These are phyloP conservation scores for Botryotinia globosa DNA, from an alignment of 2,329 filamentous ascomycete genomes.

Conservation along the genomic window DNA sequence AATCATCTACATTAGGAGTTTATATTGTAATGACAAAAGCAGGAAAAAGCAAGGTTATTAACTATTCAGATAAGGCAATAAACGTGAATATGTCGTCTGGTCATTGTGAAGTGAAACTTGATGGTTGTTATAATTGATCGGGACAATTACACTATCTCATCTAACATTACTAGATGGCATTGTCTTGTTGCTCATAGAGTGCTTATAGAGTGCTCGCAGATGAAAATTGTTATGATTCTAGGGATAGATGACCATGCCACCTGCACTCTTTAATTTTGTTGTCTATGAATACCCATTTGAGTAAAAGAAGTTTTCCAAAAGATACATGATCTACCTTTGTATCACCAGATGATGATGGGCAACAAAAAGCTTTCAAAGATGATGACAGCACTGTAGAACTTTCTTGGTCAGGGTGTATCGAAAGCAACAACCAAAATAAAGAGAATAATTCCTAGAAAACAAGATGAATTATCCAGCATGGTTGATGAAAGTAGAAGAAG, in stretches of 20 bases:
- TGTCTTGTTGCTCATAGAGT: not conserved
- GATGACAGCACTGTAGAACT: not conserved
- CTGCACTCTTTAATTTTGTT: not conserved
- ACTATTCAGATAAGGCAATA: not conserved
- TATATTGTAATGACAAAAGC: constrained; percentile 7
- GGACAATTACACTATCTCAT: not conserved
- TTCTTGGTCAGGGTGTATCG: constrained; percentile 12
- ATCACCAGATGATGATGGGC: not conserved
- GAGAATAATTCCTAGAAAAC: not conserved
- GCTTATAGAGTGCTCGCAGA: not conserved
- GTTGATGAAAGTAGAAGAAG: not conserved
- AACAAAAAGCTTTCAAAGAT: constrained; percentile 5
- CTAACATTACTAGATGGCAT: not conserved
- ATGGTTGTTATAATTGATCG: not conserved
- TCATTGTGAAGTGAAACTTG: not conserved
- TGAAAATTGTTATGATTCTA: not conserved
- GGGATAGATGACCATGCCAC: not conserved
- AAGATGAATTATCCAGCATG: not conserved
- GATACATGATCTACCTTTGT: not conserved
- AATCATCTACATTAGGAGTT: not conserved
- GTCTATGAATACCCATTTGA: not conserved
- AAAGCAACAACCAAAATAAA: constrained; percentile 1
- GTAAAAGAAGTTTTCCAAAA: constrained; percentile 3
- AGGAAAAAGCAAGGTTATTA: not conserved
- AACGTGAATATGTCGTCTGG: not conserved